These are phyloP conservation scores for Eucalyptus sp. DNA, from an alignment of 345 rosid species.

Conservation along the genomic window DNA sequence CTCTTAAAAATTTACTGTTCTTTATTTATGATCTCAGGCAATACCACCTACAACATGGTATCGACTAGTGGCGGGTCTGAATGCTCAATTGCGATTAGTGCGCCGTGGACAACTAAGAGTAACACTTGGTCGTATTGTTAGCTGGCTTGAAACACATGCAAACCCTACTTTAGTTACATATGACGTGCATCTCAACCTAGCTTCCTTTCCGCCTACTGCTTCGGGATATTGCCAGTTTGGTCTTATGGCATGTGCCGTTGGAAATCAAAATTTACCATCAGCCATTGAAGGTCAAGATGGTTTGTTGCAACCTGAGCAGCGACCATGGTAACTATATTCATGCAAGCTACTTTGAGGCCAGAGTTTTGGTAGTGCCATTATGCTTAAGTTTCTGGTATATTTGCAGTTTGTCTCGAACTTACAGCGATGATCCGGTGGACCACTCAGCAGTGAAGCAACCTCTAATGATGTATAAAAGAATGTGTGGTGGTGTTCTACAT, in stretches of 20 bases:
- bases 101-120: slow-evolving; percentile 51
- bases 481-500: slow-evolving; percentile 56
- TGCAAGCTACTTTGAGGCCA: background rate
- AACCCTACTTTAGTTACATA: slow-evolving; percentile 61
- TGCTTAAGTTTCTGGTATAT: background rate
- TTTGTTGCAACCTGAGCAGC: slow-evolving; percentile 13
- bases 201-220: slow-evolving; percentile 75
- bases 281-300: slow-evolving; percentile 15
- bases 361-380: background rate
- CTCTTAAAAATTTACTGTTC: background rate
- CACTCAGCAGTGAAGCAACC: slow-evolving; percentile 14
- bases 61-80: slow-evolving; percentile 86
- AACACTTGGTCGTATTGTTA: slow-evolving; percentile 52
- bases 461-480: slow-evolving; percentile 14
- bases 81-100: slow-evolving; percentile 82
- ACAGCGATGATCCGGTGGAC: slow-evolving; percentile 6
- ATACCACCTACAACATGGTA: slow-evolving; percentile 91
- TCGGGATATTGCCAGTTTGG: slow-evolving; percentile 80
- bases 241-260: slow-evolving; percentile 34
- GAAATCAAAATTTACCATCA: slow-evolving; percentile 10
- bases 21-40: slow-evolving; percentile 24
- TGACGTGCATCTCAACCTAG: slow-evolving; percentile 57
- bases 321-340: slow-evolving; percentile 21
- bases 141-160: slow-evolving; percentile 94
- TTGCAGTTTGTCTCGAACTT: slow-evolving; percentile 21